Evolutionary conservation across 306 rosid species (phyloP), one percentile per base, ranked within the genome.

Genomic region (Hippophae tibetana): DNA sequence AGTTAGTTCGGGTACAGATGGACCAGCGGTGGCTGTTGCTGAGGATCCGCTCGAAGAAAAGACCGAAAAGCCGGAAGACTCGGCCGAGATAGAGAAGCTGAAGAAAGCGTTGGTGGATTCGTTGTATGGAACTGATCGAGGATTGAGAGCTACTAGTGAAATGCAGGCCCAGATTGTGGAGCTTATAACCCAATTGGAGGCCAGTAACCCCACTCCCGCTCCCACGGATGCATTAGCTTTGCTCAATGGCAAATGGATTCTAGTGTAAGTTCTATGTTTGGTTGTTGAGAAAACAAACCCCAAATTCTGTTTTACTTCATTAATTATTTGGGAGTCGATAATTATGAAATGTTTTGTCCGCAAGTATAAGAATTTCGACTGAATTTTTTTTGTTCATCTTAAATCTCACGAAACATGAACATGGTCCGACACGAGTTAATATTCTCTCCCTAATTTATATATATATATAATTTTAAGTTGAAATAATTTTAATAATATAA

Each of bases 231-330:
- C 93, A 12, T 62, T 87, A 67, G 26, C 84, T 61, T 71, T 87
- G 18, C 93, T 92, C 53, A 87, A 88, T 54, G 98, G 96, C 48
- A 92, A 85, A 67, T 92, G 96, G 98, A 85, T 92, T 80, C 93
- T 92, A 7, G 88, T 78, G 96, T 92, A 79, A 75, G 81, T 69
- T 2, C 8, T 23, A 31, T 59, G 6, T 61, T 47, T 57, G 55
- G 3, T 13, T 56, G 12, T 7, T 31, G 18, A 13, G 13, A 23
- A 52, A 27, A 10, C 10, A 5, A 26, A 31, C 38, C 38, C 3
- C 38, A 31, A 31, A 31, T 31, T 31, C 38, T 31, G 38, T 31
- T 31, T 31, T 31, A 31, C 38, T 31, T 31, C 38, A 4, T 31
- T 31, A 31, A 31, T 31, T 31, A 31, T 31, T 2, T 31, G 38